Conservation (phyloP, 139 green algal genomes). For the Tetradesmus obliquus region DNA sequence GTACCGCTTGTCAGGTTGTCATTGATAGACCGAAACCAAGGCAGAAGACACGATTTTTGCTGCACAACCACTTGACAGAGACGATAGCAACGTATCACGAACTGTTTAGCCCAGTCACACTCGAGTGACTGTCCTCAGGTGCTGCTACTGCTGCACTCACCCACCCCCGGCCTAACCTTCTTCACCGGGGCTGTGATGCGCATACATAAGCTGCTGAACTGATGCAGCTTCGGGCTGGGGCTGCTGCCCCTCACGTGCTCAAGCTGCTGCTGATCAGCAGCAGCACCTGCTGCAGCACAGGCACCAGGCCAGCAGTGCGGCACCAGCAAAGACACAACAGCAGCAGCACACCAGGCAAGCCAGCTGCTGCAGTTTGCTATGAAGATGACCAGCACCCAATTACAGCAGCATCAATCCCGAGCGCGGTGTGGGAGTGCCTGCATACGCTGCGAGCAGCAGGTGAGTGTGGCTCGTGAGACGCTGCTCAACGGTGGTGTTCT, state of each 20-base stretch:
- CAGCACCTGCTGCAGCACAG: slow-evolving; percentile 1
- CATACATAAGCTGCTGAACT: neutral
- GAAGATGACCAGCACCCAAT: slow-evolving; percentile 36
- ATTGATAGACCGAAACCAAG: neutral
- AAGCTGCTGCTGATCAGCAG: neutral
- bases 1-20: neutral
- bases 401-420: neutral
- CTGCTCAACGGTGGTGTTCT: neutral
- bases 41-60: too few relatives aligned
- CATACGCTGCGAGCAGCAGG: slow-evolving; percentile 33
- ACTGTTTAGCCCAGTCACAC: neutral
- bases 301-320: neutral
- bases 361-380: neutral
- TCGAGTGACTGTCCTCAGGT: neutral
- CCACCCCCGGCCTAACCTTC: neutral
- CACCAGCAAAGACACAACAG: slow-evolving; percentile 6
- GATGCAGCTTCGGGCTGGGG: neutral
- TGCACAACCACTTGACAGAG: too few relatives aligned
- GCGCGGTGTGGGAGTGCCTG: slow-evolving; percentile 28
- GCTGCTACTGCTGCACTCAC: neutral
- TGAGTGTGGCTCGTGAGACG: neutral
- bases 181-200: neutral
- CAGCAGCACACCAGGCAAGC: neutral
- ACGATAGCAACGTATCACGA: too few relatives aligned
- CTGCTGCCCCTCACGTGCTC: neutral